Evolutionary conservation across 768 basidiomycete species (phyloP), one percentile per base, ranked within the genome.

Genomic region (Panaeolus papilionaceus): DNA sequence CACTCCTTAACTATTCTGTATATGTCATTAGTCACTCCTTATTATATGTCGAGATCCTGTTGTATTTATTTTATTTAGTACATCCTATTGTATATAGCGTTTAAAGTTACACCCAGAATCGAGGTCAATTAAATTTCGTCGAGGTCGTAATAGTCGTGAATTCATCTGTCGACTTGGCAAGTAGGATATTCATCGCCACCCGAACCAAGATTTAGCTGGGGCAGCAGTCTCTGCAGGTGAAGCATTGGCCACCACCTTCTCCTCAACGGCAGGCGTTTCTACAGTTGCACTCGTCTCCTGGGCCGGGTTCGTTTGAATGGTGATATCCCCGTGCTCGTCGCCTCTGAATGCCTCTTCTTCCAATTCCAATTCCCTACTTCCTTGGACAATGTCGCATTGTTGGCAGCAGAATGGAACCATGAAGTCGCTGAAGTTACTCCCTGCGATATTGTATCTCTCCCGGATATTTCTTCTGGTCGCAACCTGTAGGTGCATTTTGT

Each of bases 311-410:
- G 18, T 16, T 47, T 51, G 47, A 12, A 51, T 51, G 2, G 47
- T 51, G 23, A 51, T 51, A 9, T 51, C 47, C 6, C 47, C 47
- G n/a, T 51, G 47, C 12, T 26, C 47, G 8, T 47, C 45, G 16
- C 47, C 47, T 12, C 20, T 51, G 47, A 20, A 51, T 4, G 38
- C 40, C 33, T 62, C 61, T 38, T 62, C 61, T 38, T 62, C 61
- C 9, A 62, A 14, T 26, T 33, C 38, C 28, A 62, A 0, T 20
- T 62, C 61, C n/a, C 61, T 23, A 26, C 61, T 62, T 4, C 61
- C 37, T 16, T 62, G 61, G 4, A 62, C 61, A 38, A 62, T 38
- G 23, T 62, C 61, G 37, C 61, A 62, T 18, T 38, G 61, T 14
- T 33, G 61, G 23, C 61, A 62, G 38, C 61, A 62, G 20, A 38